Percentiles rank a stretch among this genome's conserved stretches.
These are phyloP conservation scores for Alloascoidea hylecoeti DNA, from an alignment of 805 yeast genomes.

Conservation along the genomic window DNA sequence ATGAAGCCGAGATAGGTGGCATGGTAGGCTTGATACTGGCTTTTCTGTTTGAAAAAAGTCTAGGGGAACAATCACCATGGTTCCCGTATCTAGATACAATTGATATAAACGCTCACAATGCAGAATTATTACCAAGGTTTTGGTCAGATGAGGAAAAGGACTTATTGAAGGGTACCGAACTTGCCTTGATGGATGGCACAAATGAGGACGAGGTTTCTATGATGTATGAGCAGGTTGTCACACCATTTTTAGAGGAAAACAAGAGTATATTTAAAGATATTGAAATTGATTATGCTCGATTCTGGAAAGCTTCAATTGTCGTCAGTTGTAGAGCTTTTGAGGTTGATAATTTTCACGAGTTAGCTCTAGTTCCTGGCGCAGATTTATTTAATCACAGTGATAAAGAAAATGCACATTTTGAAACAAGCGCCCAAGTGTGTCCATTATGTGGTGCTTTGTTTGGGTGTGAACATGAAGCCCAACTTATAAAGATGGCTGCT, in stretches of 20 bases:
- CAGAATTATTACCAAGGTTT: conserved; percentile 34
- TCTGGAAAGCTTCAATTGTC: conserved; percentile 36
- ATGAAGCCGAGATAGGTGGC: conserved; percentile 47
- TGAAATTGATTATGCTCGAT: conserved; percentile 11
- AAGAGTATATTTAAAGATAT: conserved; percentile 7
- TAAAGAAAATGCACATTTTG: conserved; percentile 55
- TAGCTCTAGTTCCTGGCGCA: conserved; percentile 81
- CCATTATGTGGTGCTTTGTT: conserved; percentile 30
- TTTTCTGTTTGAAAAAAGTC: conserved; percentile 53
- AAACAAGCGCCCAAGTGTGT: conserved; percentile 38
- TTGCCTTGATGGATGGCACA: conserved; percentile 43
- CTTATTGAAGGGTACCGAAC: conserved; percentile 44
- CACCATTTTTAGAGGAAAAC: conserved; percentile 11
- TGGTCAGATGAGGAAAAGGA: conserved; percentile 37
- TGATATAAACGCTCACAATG: conserved; percentile 17
- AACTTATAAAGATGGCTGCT: conserved; percentile 8
- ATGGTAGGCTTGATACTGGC: conserved; percentile 54
- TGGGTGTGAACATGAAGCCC: conserved; percentile 24
- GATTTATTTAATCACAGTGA: conserved; percentile 73
- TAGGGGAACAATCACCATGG: conserved; percentile 72
- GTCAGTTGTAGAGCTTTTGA: conserved; percentile 73
- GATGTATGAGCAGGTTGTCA: conserved; percentile 22
- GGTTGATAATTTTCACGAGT: conserved; percentile 60
- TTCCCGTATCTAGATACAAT: conserved; percentile 43
- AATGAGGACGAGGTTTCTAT: conserved; percentile 28